Base-by-base conservation (phyloP, 1,139 yeast species). In the Geotrichum phurueaensis region DNA sequence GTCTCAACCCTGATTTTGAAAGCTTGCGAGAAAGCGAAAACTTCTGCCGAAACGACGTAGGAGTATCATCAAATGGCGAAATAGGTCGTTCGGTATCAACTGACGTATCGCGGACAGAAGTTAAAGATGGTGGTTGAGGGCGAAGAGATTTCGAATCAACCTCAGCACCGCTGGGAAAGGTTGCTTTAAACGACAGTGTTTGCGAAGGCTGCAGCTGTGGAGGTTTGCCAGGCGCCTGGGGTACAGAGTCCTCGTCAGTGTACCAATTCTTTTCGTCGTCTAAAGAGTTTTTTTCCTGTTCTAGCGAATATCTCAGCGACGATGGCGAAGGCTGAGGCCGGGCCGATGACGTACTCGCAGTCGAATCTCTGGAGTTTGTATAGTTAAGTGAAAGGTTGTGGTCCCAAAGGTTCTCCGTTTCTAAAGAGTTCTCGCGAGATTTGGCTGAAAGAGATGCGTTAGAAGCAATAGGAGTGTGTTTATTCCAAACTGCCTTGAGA, bases 401-500 rank as follows among this genome's bases (percentile, higher is more conserved):
- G 47, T 39, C 47, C 47, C 47, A n/a, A 39, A 18, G 47, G n/a
- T 39, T 15, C 20, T 39, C 47, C 9, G 56, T 22, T 18, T 33
- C 55, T 20, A 52, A 23, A 18, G 59, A 56, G 47, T 31, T 50
- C 52, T 56, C 51, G 13, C 55, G 51, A 3, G 55, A 47, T 29
- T 45, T 51, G 23, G 12, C n/a, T 13, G 52, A 12, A n/a, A 39
- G 47, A 2, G 22, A 39, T 15, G 47, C 10, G 20, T 39, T 39
- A 10, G 31, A 22, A 15, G 53, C 10, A 6, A 53, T 33, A 18
- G 50, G 43, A 4, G 31, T 15, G 22, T 60, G 56, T 54, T 65
- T 64, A 49, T 65, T 68, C 74, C 74, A 72, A 9, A 68, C 60
- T 1, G 74, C 75, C 61, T 71, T 70, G 25, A 73, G 64, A 7